Base-by-base conservation (phyloP, 2,329 filamentous ascomycete species). In the Neonectria magnoliae region DNA sequence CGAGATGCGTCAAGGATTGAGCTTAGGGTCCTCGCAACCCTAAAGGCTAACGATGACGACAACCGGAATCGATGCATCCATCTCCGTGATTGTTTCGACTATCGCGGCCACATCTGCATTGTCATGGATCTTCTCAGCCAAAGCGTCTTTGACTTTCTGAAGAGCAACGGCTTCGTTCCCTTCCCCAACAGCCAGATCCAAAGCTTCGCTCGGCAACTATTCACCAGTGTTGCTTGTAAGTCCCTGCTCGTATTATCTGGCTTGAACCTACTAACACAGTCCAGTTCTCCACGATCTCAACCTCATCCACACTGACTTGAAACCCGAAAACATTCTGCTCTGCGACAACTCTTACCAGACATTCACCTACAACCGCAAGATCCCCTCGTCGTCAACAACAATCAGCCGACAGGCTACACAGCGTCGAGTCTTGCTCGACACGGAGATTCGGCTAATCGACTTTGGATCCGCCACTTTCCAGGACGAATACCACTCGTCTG, bases 131-230 rank as follows among this genome's bases (percentile, higher is more conserved):
- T 91, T 4, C 87, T 98, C 33, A 95, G 95, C 52, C 95, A 98
- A 76, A 98, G 95, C 74, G 95, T 99, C 57, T 99, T 99, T 77
- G 96, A 99, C 81, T 99, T 99, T 73, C 85, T 99, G 52, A 99
- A 99, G 82, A 90, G 91, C 75, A 98, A 98, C 76, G 88, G 89
- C 69, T 99, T 99, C 76, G 94, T 97, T 18, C 96, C 96, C 1
- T 99, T 99, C 76, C 96, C 96, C 13, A 98, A 97, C 84, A 98
- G 94, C 70, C 96, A 99, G 80, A 99, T 99, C 64, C 96, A 98
- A 79, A 95, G 89, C 77, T 98, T 99, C 84, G 96, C 96, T 52
- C 90, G 95, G 54, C 96, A 99, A 77, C 84, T 99, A 16, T 92
- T 99, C 66, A 98, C 95, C n/a, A 98, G 95, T 75, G 97, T 99